Percentiles rank a stretch among this genome's conserved stretches.
Evolutionary conservation across 176 grass and related monocot genomes (phyloP).

Genomic region (Aechmea fasciata): DNA sequence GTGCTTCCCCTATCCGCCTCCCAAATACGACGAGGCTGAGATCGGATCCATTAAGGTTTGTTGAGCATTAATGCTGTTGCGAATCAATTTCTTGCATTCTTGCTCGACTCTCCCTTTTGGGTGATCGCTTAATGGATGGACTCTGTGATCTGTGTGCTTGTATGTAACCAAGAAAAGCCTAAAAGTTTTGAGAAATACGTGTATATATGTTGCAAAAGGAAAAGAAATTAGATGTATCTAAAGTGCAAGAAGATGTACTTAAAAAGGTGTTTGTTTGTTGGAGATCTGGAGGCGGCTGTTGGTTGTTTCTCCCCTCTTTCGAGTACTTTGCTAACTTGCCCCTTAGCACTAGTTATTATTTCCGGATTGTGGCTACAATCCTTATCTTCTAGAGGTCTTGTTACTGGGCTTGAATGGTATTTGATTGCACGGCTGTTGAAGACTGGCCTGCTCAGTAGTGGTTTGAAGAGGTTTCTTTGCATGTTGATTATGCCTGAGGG

Average conservation of each 20-base stretch:
- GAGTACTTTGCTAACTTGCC: background rate
- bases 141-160: slow-evolving; percentile 3
- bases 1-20: slow-evolving; percentile 30
- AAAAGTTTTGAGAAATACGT: background rate
- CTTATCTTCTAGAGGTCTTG: too few relatives aligned
- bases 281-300: background rate
- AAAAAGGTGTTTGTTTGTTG: background rate
- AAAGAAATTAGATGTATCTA: background rate
- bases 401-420: too few relatives aligned
- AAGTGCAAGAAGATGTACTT: background rate
- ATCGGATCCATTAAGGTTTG: slow-evolving; percentile 35
- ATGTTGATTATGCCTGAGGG: too few relatives aligned
- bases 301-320: background rate
- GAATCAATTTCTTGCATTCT: slow-evolving; percentile 23
- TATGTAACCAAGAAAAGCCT: background rate
- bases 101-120: slow-evolving; percentile 14
- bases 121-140: slow-evolving; percentile 7
- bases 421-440: too few relatives aligned
- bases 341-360: too few relatives aligned
- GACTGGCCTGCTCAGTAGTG: too few relatives aligned
- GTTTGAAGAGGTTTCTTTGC: too few relatives aligned
- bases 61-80: slow-evolving; percentile 30
- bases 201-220: background rate
- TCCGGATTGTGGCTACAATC: too few relatives aligned
- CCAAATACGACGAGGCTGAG: slow-evolving; percentile 20